A percentile compares a stretch with the other conserved stretches of the same genome.
Conservation (phyloP, 331 rosid genomes). For the Malus hybrid region DNA sequence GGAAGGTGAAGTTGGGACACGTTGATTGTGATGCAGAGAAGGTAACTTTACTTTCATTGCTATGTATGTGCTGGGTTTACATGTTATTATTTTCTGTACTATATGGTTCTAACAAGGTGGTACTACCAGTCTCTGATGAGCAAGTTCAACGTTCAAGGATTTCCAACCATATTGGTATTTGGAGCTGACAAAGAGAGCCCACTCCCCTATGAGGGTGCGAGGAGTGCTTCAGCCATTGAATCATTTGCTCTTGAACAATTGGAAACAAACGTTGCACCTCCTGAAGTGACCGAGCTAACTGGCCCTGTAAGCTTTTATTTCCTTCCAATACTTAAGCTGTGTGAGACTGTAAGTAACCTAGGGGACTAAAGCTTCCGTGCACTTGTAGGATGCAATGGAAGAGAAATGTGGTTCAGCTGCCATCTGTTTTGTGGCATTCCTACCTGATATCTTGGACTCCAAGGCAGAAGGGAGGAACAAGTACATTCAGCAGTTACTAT, state of each 20-base stretch:
- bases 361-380: conserved; percentile 1
- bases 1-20: conserved; percentile 93
- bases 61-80: neutral
- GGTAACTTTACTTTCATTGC: conserved; percentile 29
- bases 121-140: conserved; percentile 84
- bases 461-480: conserved; percentile 96
- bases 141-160: conserved; percentile 95
- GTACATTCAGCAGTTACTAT: conserved; percentile 64
- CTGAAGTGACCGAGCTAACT: conserved; percentile 87
- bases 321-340: neutral
- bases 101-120: conserved; percentile 28
- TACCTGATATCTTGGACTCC: conserved; percentile 94
- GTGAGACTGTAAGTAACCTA: neutral
- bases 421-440: conserved; percentile 92
- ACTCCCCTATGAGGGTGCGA: conserved; percentile 82
- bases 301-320: conserved; percentile 49
- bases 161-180: conserved; percentile 90
- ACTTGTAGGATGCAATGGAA: conserved; percentile 67
- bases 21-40: conserved; percentile 95
- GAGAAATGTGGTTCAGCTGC: conserved; percentile 94
- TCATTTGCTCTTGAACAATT: conserved; percentile 79
- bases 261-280: conserved; percentile 80
- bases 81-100: neutral
- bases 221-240: conserved; percentile 80
- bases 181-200: conserved; percentile 96